These are phyloP conservation scores for Hibiscus syriacus DNA, from an alignment of 345 rosid genomes.

Conservation along the genomic window DNA sequence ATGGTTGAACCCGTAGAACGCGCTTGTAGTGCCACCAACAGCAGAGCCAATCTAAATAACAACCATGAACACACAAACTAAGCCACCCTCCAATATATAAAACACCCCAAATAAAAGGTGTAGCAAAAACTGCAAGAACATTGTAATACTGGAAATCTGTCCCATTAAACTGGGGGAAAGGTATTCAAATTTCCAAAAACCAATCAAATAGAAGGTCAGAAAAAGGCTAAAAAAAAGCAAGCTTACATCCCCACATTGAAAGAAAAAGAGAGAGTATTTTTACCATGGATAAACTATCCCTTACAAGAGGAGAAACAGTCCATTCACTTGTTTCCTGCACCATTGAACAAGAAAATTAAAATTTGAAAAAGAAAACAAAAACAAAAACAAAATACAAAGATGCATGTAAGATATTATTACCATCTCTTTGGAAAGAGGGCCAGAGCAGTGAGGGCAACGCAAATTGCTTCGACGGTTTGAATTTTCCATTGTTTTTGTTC, in stretches of 20 bases:
- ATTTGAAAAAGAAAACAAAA: too few species aligned
- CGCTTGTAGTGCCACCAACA: slow-evolving; percentile 74
- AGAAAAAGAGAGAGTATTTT: neutral
- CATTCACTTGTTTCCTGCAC: slow-evolving; percentile 80
- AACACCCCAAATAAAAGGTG: neutral
- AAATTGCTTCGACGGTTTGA: slow-evolving; percentile 19
- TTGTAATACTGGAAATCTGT: neutral
- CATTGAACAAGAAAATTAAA: neutral
- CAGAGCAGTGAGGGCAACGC: slow-evolving; percentile 87
- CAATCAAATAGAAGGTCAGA: too few species aligned
- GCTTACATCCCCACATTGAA: too few species aligned
- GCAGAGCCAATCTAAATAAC: slow-evolving; percentile 76
- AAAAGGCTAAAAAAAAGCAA: too few species aligned
- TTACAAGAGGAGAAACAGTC: slow-evolving; percentile 71
- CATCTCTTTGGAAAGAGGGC: slow-evolving; percentile 76
- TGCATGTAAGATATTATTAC: slow-evolving; percentile 21
- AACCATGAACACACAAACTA: neutral
- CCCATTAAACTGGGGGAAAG: neutral
- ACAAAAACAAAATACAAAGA: neutral
- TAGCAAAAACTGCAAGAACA: neutral
- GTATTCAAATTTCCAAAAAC: neutral
- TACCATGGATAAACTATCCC: slow-evolving; percentile 97
- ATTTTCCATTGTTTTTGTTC: slow-evolving; percentile 30
- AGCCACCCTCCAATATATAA: neutral
- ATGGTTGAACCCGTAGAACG: slow-evolving; percentile 68